Base-by-base conservation (phyloP, 495 filamentous ascomycete species). In the Aspergillus ellipticus region DNA sequence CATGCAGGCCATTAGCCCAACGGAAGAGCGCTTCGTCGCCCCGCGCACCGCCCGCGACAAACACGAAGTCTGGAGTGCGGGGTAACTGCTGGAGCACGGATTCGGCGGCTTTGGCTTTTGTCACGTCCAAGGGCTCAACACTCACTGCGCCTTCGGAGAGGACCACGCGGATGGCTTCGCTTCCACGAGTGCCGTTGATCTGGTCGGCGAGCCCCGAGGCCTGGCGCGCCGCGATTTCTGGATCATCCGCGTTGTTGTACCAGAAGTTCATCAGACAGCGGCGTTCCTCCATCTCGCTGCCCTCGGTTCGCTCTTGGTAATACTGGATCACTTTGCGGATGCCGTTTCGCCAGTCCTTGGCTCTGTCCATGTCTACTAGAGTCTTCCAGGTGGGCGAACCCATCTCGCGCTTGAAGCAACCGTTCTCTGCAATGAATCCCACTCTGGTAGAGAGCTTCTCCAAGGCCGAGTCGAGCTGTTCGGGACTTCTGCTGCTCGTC, bases 361-460 rank as follows among this genome's bases (percentile, higher is more conserved):
- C 85, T 58, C 86, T 78, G 6, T 80, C 72, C 16, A 80, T 68
- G 66, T 95, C 86, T 9, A 84, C 85, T 62, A 95, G 81, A 55
- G 84, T 82, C 28, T 77, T 81, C 92, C 92, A 97, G 16, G 76
- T 71, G 9, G 79, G 77, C 11, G 70, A 74, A 15, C 83, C 79
- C 49, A 81, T 82, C 55, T 87, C 81, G 60, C 88, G 88, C 37
- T 95, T 72, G 70, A 92, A 97, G 63, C 89, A 96, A 2, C 92
- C 92, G 66, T 94, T 96, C 70, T 97, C 92, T 10, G 92, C 90
- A 57, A 96, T 93, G n/a, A 96, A 75, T 1, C 92, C 92, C 1
- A 96, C 75, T 45, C 85, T 83, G n/a, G 87, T 84, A 4, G 45
- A 48, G 10, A 95, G 85, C 42, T 84, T 76, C 21, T 83, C 82